These are phyloP conservation scores for Dimocarpus longan DNA, from an alignment of 345 rosid genomes.

Conservation along the genomic window DNA sequence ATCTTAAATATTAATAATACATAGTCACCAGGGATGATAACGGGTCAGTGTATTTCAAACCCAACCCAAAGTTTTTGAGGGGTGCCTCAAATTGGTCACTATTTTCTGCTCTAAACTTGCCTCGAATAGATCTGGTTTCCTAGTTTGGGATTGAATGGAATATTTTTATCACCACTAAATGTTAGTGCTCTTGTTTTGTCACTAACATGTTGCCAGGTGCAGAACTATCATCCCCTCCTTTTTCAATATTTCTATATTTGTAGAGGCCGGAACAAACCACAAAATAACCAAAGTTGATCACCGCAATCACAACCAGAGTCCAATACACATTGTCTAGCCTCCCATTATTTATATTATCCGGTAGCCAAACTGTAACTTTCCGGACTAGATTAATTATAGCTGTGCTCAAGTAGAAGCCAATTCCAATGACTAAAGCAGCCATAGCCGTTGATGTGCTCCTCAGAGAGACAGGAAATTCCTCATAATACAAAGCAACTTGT, in stretches of 20 bases:
- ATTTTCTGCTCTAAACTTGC: no score
- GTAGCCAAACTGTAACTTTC: slow-evolving; percentile 48
- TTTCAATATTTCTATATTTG: slow-evolving; percentile 26
- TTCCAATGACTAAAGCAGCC: slow-evolving; percentile 39
- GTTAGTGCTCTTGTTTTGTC: not conserved
- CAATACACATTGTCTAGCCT: slow-evolving; percentile 49
- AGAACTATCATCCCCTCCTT: not conserved
- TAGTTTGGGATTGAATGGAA: no score
- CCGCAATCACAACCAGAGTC: slow-evolving; percentile 37
- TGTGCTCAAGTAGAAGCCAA: slow-evolving; percentile 43
- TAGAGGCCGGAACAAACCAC: slow-evolving; percentile 40
- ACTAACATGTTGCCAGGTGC: not conserved
- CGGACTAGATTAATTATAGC: slow-evolving; percentile 37
- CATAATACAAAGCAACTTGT: slow-evolving; percentile 42
- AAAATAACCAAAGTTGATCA: slow-evolving; percentile 50
- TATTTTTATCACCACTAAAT: no score
- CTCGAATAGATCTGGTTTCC: no score
- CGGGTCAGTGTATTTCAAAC: no score
- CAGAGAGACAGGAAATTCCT: slow-evolving; percentile 48
- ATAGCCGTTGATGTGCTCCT: slow-evolving; percentile 51
- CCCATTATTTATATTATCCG: slow-evolving; percentile 49
- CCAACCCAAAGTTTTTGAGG: no score
- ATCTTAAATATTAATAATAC: no score
- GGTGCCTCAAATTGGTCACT: no score
- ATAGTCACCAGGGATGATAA: no score